These are phyloP conservation scores for Scortechinia acanthostroma DNA, from an alignment of 2,329 filamentous ascomycete species.

Conservation along the genomic window DNA sequence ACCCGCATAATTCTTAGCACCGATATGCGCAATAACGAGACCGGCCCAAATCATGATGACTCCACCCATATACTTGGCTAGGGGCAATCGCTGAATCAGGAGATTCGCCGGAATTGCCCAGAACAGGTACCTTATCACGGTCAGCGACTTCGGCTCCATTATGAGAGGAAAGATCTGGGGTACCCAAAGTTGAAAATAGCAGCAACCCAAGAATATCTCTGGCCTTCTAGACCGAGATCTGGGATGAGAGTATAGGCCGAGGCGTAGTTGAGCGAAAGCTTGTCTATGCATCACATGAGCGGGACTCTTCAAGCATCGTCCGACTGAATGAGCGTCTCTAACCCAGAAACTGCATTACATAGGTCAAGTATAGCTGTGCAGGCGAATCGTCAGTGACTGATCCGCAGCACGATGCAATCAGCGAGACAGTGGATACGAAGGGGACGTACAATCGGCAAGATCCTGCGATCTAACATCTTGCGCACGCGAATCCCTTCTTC, in stretches of 20 bases:
- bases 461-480: neutral
- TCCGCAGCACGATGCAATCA: no score
- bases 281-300: no score
- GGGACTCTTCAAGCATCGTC: neutral
- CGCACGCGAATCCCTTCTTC: constrained; percentile 22
- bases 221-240: constrained; percentile 16
- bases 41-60: constrained; percentile 30
- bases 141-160: no score
- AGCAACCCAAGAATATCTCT: constrained; percentile 28
- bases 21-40: constrained; percentile 25
- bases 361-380: constrained; percentile 19
- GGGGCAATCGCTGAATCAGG: neutral
- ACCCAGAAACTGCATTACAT: constrained; percentile 33
- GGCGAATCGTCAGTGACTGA: neutral
- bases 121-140: no score
- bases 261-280: constrained; percentile 28
- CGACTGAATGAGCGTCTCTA: neutral
- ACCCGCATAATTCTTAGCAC: constrained; percentile 25
- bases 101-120: neutral
- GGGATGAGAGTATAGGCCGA: constrained; percentile 23
- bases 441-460: neutral
- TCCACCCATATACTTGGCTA: neutral
- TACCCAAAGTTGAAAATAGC: constrained; percentile 33
- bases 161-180: no score
- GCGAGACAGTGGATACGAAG: neutral